Percentiles rank a stretch among this genome's conserved stretches.
phyloP scores from a whole-genome alignment of 208 protist species.

The Leishmania aethiopica region DNA sequence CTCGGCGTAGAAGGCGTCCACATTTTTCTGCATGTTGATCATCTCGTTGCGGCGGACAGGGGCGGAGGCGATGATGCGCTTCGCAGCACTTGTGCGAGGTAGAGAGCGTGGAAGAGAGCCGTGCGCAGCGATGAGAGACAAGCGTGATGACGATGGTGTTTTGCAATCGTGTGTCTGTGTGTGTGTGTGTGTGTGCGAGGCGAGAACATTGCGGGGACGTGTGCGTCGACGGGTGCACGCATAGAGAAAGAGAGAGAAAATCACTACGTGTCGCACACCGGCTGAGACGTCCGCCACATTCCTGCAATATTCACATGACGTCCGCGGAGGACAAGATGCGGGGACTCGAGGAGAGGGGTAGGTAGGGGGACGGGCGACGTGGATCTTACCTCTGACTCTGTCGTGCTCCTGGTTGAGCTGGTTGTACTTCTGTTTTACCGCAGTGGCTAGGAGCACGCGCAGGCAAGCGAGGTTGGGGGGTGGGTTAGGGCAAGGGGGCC shows the following conservation, averaged over 20 bases:
- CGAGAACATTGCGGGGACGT: neutral
- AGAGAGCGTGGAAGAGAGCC: neutral
- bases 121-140: neutral
- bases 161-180: neutral
- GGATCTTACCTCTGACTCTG: neutral
- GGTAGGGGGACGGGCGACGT: neutral
- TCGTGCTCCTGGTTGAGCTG: neutral
- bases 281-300: neutral
- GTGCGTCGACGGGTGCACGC: neutral
- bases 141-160: neutral
- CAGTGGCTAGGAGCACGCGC: neutral
- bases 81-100: neutral
- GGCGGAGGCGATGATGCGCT: neutral
- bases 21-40: constrained; percentile 19
- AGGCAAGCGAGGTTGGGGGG: neutral
- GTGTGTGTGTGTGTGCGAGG: neutral
- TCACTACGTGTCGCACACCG: neutral
- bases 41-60: neutral
- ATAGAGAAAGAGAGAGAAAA: neutral
- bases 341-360: neutral
- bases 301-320: neutral
- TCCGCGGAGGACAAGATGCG: neutral
- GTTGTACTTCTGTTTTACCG: neutral
- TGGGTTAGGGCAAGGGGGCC: neutral
- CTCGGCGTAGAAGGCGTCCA: constrained; percentile 59